Evolutionary conservation across 306 rosid genomes (phyloP), one percentile per base, ranked within the genome.

Genomic region (Cucurbita pepo): DNA sequence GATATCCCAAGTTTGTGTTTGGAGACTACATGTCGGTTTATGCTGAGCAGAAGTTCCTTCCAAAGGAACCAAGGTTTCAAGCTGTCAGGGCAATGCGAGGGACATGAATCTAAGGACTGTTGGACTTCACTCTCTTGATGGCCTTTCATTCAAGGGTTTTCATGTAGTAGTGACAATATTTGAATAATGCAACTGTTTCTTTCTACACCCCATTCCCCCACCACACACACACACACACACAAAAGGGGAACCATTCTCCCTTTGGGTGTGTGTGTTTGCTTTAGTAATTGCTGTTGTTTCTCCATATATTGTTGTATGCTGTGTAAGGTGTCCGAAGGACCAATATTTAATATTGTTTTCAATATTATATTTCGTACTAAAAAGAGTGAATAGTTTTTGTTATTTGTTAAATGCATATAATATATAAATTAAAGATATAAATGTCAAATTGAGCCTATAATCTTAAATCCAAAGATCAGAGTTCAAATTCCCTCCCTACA

Each of bases 21-120:
- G 97, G 91, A 51, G 99, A 94, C 80, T 94, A 94, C 83, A 85
- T 94, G 95, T 84, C 90, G 30, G 78, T 94, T 60, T 94, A 94
- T 78, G 92, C 88, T 19, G 81, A 89, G 82, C 96, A 89, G 81
- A 94, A 94, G 90, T 94, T 91, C 82, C 97, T 87, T 19, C 87
- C 95, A 3, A 94, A 94, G 83, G 99, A 88, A 75, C 99, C 99
- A 50, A 89, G 99, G 83, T 94, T 94, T 82, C 85, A 72, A 72
- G 88, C 95, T 57, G 91, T 85, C 65, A 71, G 80, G 61, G 91
- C 97, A 69, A 44, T 82, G 80, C 85, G 81, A 85, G 54, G 56
- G 36, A 21, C 52, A 13, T 45, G 36, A 66, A 63, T 41, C 34
- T 40, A 63, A 63, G 18, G 70, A 3, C 12, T 45, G 72, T 45